Evolutionary conservation across 805 yeast genomes (phyloP).

Genomic region (Candida silvicultrix): DNA sequence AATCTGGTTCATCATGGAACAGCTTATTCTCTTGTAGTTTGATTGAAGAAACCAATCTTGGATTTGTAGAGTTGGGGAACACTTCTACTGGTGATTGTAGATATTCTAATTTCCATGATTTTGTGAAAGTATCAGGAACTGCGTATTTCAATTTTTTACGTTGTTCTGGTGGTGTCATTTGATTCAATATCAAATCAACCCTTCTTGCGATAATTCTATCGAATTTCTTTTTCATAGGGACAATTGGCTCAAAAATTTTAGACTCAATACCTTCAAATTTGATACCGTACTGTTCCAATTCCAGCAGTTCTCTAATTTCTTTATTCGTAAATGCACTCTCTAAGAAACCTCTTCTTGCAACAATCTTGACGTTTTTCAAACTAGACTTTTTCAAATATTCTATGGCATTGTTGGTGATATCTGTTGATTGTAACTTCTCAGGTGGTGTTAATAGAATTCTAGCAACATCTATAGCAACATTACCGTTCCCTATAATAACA

Average conservation of each 20-base stretch:
- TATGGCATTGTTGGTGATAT: constrained; percentile 60
- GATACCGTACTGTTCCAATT: constrained; percentile 43
- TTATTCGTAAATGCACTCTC: constrained; percentile 90
- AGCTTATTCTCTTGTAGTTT: constrained; percentile 44
- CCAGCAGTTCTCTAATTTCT: constrained; percentile 81
- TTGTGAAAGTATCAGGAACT: constrained; percentile 8
- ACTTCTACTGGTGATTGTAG: constrained; percentile 58
- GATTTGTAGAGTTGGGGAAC: constrained; percentile 26
- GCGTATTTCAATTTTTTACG: constrained; percentile 19
- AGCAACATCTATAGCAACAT: constrained; percentile 90
- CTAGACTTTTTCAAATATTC: constrained; percentile 41
- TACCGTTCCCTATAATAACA: constrained; percentile 91
- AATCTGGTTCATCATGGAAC: constrained; percentile 26
- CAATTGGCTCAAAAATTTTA: constrained; percentile 21
- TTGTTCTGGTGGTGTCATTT: constrained; percentile 28
- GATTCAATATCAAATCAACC: constrained; percentile 54
- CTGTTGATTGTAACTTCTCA: constrained; percentile 60
- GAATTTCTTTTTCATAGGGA: constrained; percentile 22
- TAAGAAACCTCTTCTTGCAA: constrained; percentile 80
- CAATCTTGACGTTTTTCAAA: constrained; percentile 62
- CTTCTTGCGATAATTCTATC: constrained; percentile 57
- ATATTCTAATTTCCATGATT: constrained; percentile 63
- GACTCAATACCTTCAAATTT: constrained; percentile 41
- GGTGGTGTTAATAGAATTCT: constrained; percentile 63
- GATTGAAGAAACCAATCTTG: constrained; percentile 35